phyloP scores from a whole-genome alignment of 2,329 filamentous ascomycete species.

The Juglanconis sp. region DNA sequence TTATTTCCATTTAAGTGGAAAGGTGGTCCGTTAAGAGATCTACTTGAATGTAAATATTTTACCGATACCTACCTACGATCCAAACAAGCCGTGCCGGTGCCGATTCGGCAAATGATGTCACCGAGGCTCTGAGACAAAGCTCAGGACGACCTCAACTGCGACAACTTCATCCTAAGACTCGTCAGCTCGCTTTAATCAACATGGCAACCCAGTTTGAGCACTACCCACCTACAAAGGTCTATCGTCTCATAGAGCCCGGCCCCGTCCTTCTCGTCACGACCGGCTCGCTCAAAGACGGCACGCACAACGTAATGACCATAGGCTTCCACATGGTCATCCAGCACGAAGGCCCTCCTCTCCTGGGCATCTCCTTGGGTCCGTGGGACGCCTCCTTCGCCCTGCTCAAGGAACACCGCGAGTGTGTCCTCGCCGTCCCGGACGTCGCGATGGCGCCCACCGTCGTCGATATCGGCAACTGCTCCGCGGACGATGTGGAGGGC shows the following conservation, averaged over 20 bases:
- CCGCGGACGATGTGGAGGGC: conserved; percentile 22
- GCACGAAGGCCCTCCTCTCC: conserved; percentile 31
- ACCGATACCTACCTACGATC: neutral
- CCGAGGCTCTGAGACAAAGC: neutral
- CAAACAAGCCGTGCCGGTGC: neutral
- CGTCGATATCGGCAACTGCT: conserved; percentile 33
- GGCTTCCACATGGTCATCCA: conserved; percentile 37
- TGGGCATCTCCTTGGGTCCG: conserved; percentile 31
- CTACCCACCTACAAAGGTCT: conserved; percentile 25
- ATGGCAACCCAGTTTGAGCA: neutral
- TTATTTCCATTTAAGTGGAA: neutral
- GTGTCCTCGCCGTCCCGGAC: conserved; percentile 31
- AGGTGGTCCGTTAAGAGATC: neutral
- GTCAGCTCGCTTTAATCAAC: neutral
- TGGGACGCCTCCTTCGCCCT: conserved; percentile 31
- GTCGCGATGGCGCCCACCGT: conserved; percentile 28
- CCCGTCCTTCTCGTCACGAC: conserved; percentile 33
- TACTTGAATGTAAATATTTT: neutral
- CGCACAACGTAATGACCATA: conserved; percentile 35
- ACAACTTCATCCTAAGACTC: neutral
- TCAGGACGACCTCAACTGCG: no score
- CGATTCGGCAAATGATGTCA: neutral
- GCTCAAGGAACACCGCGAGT: conserved; percentile 28
- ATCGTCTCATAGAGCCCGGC: conserved; percentile 33
- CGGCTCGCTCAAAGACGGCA: conserved; percentile 27